Conservation (phyloP, 2,329 filamentous ascomycete genomes). For the Pestalotiopsis sp. region DNA sequence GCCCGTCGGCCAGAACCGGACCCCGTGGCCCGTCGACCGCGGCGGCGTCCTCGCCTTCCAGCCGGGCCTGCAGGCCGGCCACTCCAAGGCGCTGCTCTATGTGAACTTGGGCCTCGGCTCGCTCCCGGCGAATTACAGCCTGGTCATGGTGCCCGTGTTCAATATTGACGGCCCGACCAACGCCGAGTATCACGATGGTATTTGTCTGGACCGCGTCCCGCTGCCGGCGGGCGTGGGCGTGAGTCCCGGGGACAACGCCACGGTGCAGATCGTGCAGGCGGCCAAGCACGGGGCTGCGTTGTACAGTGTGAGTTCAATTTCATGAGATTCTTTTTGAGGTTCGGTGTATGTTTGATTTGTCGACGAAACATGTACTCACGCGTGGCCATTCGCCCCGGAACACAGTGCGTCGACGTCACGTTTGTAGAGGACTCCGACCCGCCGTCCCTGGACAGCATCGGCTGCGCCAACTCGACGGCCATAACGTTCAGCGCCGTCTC, state of each 20-base stretch:
- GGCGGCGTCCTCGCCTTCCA: conserved; percentile 66
- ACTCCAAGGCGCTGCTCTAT: conserved; percentile 68
- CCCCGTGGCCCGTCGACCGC: conserved; percentile 68
- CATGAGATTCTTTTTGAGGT: no score
- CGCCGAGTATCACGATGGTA: conserved; percentile 63
- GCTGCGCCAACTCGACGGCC: conserved; percentile 66
- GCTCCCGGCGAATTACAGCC: conserved; percentile 66
- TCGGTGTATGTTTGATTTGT: no score
- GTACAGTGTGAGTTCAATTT: conserved; percentile 46
- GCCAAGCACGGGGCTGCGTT: conserved; percentile 70
- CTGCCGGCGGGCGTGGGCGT: conserved; percentile 62
- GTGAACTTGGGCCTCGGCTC: conserved; percentile 71
- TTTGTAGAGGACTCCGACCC: conserved; percentile 1
- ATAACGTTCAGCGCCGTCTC: conserved; percentile 47
- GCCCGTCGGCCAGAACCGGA: conserved; percentile 67
- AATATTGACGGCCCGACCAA: conserved; percentile 66
- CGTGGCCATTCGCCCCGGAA: background rate
- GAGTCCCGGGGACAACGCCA: conserved; percentile 68
- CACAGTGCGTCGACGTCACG: conserved; percentile 13
- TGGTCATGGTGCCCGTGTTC: conserved; percentile 65
- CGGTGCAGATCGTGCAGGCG: conserved; percentile 70
- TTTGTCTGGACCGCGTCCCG: conserved; percentile 73
- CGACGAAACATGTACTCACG: background rate
- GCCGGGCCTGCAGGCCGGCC: conserved; percentile 74
- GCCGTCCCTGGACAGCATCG: conserved; percentile 33